Base-by-base conservation (phyloP, 768 basidiomycete genomes). In the Termitomyces sp. region DNA sequence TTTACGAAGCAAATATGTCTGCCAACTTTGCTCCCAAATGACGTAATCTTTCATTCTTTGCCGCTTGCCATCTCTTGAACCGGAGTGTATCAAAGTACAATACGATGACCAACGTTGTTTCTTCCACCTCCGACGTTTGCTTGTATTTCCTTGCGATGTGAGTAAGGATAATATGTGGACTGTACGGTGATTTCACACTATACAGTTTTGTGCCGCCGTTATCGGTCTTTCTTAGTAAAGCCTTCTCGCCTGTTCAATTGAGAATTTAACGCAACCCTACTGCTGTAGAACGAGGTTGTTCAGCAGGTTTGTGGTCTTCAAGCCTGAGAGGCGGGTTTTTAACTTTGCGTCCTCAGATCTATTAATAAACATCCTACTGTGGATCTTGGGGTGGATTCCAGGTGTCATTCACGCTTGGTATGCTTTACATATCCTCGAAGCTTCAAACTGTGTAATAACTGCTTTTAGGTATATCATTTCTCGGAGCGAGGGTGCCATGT, bases 321-420 rank as follows among this genome's bases (percentile, higher is more conserved):
- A 8, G 18, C 4, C 2, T 18, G 4, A 36, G n/a, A 36, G 20
- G 9, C 20, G 2, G 33, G 11, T 37, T 36, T 27, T n/a, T 6
- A 55, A 55, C 24, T 47, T 18, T 27, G 4, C 13, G 20, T 55
- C 12, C 13, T 18, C 30, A 73, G 75, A 75, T 58, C 66, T 77
- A 47, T 69, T 69, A 61, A 75, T 76, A 54, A 78, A 79, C 58
- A 68, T 77, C 46, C 61, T 72, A 3, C 63, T 79, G 12, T 72
- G 69, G 62, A 67, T 81, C 30, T 68, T 82, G 15, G 81, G 78
- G 45, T 84, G 81, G 81, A 76, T 83, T 53, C 81, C 82, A 18
- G 82, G 81, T 34, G 73, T 82, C 6, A 66, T 83, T 49, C 81
- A 84, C 63, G 79, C 81, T 41, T 54, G 53, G 53, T 54, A 31